A percentile compares a stretch with the other conserved stretches of the same genome.
Evolutionary conservation across 306 rosid species (phyloP).

Genomic region (Vachellia pachyceras): DNA sequence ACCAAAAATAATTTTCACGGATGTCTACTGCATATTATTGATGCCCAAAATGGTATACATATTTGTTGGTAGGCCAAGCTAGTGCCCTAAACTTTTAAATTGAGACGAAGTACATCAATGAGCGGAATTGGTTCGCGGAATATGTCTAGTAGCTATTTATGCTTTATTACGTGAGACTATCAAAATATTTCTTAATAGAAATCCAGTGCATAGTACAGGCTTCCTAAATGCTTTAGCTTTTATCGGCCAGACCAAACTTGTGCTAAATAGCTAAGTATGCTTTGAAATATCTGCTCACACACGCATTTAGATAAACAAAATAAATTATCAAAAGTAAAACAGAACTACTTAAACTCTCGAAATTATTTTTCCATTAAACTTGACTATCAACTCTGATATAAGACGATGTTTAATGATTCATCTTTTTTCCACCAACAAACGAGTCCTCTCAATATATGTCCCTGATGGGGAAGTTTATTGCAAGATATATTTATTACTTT

Average conservation of each 20-base stretch:
- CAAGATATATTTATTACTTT: background rate
- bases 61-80: background rate
- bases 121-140: background rate
- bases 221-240: background rate
- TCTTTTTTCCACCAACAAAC: background rate
- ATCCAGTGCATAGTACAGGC: background rate
- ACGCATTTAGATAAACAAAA: background rate
- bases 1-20: background rate
- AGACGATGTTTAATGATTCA: background rate
- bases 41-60: background rate
- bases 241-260: background rate
- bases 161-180: background rate
- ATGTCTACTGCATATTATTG: background rate
- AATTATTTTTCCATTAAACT: background rate
- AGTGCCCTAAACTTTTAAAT: background rate
- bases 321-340: background rate
- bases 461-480: background rate
- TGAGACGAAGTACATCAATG: background rate
- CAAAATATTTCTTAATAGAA: background rate
- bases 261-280: background rate
- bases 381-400: background rate
- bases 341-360: background rate
- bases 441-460: background rate
- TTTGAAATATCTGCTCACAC: background rate
- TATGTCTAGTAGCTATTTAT: background rate